Evolutionary conservation across 1,139 yeast species (phyloP).

Genomic region (Debaryomyces singareniensis): DNA sequence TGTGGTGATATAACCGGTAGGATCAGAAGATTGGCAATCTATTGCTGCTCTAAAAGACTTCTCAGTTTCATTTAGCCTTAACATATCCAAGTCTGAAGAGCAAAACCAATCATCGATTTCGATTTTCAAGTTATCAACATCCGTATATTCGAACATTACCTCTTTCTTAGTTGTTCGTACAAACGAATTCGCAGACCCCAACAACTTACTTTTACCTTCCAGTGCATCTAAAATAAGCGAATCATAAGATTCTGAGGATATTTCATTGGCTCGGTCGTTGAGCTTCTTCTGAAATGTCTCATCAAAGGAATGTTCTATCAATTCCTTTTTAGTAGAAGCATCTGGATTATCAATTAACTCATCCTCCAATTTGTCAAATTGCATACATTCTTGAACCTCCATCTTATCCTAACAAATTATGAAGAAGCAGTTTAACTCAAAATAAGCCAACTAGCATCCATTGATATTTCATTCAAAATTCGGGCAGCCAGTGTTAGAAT

Average conservation of each 20-base stretch:
- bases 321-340: constrained; percentile 27
- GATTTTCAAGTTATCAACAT: constrained; percentile 29
- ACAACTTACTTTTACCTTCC: constrained; percentile 5
- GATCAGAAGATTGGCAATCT: constrained; percentile 1
- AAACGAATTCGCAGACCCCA: constrained; percentile 11
- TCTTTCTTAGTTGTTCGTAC: constrained; percentile 29
- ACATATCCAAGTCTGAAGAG: constrained; percentile 35
- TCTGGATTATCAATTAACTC: constrained; percentile 44
- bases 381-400: constrained; percentile 12
- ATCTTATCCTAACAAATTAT: too few relatives aligned
- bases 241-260: constrained; percentile 10
- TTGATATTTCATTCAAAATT: too few relatives aligned
- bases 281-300: constrained; percentile 41
- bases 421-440: too few relatives aligned
- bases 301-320: constrained; percentile 27
- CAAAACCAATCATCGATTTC: constrained; percentile 67
- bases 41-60: constrained; percentile 6
- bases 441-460: too few relatives aligned
- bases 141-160: constrained; percentile 43
- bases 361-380: constrained; percentile 42
- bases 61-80: constrained; percentile 16
- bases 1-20: constrained; percentile 1
- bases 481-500: too few relatives aligned
- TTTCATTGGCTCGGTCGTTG: constrained; percentile 40
- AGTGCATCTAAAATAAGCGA: constrained; percentile 2